Evolutionary conservation across 208 protist species (phyloP).

Genomic region (Leishmania tropica): DNA sequence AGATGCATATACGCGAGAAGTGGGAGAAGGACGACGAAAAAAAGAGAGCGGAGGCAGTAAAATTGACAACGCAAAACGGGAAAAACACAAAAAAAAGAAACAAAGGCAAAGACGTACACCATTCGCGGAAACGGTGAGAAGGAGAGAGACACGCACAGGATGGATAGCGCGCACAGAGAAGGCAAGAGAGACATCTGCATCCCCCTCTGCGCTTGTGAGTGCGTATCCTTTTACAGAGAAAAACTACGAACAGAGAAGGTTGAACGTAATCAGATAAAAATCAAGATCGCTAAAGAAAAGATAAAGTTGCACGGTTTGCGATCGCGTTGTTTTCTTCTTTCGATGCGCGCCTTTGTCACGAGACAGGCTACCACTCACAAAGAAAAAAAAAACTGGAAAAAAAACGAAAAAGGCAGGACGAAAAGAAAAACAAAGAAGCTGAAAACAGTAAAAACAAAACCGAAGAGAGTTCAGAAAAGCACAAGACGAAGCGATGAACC

Average conservation of each 20-base stretch:
- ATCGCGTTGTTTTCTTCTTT: not conserved
- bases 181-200: not conserved
- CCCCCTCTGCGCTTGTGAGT: not conserved
- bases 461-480: not conserved
- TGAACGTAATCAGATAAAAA: not conserved
- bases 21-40: not conserved
- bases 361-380: not conserved
- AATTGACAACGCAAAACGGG: not conserved
- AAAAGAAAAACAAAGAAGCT: constrained; percentile 9
- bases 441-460: not conserved
- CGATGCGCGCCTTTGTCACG: not conserved
- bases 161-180: not conserved
- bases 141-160: not conserved
- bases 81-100: not conserved
- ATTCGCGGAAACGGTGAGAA: not conserved
- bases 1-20: not conserved
- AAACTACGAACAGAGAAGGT: not conserved
- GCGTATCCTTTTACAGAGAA: not conserved
- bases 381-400: not conserved
- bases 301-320: not conserved
- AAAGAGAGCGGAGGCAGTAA: not conserved
- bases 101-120: not conserved
- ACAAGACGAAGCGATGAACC: not conserved
- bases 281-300: not conserved
- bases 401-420: not conserved